Conservation (phyloP, 768 basidiomycete genomes). For the Boletus subcaerulescens region DNA sequence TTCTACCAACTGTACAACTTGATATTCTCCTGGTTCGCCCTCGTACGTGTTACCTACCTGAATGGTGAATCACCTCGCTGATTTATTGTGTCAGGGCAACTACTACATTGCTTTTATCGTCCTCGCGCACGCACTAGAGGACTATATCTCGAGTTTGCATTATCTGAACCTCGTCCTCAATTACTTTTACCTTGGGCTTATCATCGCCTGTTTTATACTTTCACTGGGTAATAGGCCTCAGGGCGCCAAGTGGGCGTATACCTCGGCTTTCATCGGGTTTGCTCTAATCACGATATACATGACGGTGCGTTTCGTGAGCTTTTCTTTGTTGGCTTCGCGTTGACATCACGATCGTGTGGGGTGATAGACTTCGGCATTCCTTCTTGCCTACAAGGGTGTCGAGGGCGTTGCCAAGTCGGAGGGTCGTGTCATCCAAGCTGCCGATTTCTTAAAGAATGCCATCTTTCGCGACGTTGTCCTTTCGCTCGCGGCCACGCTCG, state of each 20-base stretch:
- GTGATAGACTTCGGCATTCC: constrained; percentile 66
- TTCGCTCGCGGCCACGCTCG: constrained; percentile 83
- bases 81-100: constrained; percentile 56
- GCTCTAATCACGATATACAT: constrained; percentile 93
- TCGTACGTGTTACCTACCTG: constrained; percentile 44
- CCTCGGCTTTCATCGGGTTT: constrained; percentile 82
- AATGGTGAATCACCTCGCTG: not conserved
- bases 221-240: constrained; percentile 90
- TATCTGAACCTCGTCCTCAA: constrained; percentile 75
- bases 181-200: constrained; percentile 84
- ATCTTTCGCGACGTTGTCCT: constrained; percentile 86
- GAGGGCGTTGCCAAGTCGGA: constrained; percentile 49
- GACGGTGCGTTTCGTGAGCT: constrained; percentile 56
- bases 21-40: constrained; percentile 88
- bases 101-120: constrained; percentile 89
- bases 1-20: constrained; percentile 88
- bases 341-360: not conserved
- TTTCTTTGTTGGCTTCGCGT: constrained; percentile 1
- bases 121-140: constrained; percentile 70
- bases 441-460: constrained; percentile 68
- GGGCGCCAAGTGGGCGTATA: constrained; percentile 86
- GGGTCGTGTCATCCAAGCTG: constrained; percentile 46
- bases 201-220: constrained; percentile 85
- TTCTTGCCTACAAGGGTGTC: constrained; percentile 82
- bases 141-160: constrained; percentile 56